phyloP scores from a whole-genome alignment of 2,329 filamentous ascomycete species.

The Claviceps sp. region DNA sequence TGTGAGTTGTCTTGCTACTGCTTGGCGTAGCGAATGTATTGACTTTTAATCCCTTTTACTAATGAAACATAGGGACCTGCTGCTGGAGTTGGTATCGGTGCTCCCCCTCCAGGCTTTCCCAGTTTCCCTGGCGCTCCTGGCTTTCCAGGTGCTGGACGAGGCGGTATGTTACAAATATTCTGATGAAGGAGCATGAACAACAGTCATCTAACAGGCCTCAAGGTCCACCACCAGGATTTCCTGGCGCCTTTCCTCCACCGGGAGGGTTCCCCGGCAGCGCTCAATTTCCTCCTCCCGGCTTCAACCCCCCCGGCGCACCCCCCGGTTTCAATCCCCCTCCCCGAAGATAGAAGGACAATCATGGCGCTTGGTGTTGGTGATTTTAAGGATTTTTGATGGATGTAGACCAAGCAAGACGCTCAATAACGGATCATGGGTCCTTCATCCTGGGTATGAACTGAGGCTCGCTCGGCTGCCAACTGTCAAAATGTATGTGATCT shows the following conservation, averaged over 20 bases:
- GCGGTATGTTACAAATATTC: constrained; percentile 30
- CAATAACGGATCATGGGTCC: not conserved
- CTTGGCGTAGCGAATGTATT: not conserved
- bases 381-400: constrained; percentile 9
- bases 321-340: constrained; percentile 68
- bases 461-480: not conserved
- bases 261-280: constrained; percentile 25
- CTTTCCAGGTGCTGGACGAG: constrained; percentile 35
- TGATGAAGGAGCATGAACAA: constrained; percentile 1
- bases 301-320: constrained; percentile 18
- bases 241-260: constrained; percentile 32
- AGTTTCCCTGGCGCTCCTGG: constrained; percentile 37
- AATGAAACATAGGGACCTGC: constrained; percentile 50
- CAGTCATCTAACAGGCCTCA: constrained; percentile 20
- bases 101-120: constrained; percentile 48
- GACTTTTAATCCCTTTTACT: too few relatives aligned
- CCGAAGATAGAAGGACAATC: constrained; percentile 32
- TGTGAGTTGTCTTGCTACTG: constrained; percentile 28
- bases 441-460: not conserved
- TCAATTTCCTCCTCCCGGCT: constrained; percentile 7
- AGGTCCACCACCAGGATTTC: constrained; percentile 38
- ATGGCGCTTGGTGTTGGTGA: constrained; percentile 11
- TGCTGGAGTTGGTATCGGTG: constrained; percentile 66
- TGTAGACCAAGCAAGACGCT: constrained; percentile 2
- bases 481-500: constrained; percentile 5